These are phyloP conservation scores for Debaryomycetaceae sp. DNA, from an alignment of 1,139 yeast species.

Conservation along the genomic window DNA sequence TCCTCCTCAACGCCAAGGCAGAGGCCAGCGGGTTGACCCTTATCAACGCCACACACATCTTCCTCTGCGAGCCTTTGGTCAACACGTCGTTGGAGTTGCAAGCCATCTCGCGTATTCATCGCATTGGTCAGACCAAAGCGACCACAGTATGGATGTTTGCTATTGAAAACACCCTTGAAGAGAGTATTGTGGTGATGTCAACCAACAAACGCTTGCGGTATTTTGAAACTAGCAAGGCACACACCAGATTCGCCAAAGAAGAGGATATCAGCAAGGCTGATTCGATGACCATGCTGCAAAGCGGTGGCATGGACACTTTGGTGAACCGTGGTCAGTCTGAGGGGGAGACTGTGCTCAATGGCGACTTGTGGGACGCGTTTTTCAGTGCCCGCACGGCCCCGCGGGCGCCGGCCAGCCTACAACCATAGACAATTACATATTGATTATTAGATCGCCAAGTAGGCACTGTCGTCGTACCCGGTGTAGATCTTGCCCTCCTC, in stretches of 20 bases:
- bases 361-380: constrained; percentile 59
- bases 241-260: constrained; percentile 4
- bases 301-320: constrained; percentile 37
- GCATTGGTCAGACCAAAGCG: constrained; percentile 79
- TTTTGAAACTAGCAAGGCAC: constrained; percentile 13
- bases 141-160: constrained; percentile 93
- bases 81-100: constrained; percentile 84
- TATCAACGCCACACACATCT: constrained; percentile 87
- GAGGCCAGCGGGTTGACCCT: constrained; percentile 89
- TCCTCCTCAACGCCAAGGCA: constrained; percentile 76
- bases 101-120: constrained; percentile 85
- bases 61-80: constrained; percentile 87
- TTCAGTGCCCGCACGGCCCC: constrained; percentile 28
- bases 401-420: neutral
- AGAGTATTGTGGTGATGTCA: constrained; percentile 64
- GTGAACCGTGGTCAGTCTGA: constrained; percentile 38
- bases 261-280: constrained; percentile 28
- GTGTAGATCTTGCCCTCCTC: constrained; percentile 65
- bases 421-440: too few species aligned
- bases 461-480: constrained; percentile 64
- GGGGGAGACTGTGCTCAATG: constrained; percentile 54
- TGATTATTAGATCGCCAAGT: constrained; percentile 39
- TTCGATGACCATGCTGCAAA: constrained; percentile 32
- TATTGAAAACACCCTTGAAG: constrained; percentile 84
- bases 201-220: constrained; percentile 47